Evolutionary conservation across 2,329 filamentous ascomycete genomes (phyloP).

Genomic region (Aureobasidium sp.): DNA sequence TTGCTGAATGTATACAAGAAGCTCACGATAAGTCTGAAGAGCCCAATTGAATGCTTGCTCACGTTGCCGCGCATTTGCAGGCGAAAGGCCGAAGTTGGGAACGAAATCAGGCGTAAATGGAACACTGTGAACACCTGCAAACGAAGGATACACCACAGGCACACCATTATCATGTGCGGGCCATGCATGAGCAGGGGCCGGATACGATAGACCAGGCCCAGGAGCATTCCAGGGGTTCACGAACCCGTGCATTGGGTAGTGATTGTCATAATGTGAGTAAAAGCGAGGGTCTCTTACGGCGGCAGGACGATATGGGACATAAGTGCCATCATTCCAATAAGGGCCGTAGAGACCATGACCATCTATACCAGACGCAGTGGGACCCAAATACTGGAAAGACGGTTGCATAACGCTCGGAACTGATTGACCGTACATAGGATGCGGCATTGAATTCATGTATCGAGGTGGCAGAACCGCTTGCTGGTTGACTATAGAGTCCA

Average conservation of each 20-base stretch:
- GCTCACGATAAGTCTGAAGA: conserved; percentile 42
- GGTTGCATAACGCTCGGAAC: conserved; percentile 55
- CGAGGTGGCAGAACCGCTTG: conserved; percentile 29
- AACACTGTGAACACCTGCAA: background rate
- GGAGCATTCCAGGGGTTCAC: background rate
- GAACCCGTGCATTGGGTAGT: background rate
- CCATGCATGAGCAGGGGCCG: background rate
- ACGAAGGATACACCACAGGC: background rate
- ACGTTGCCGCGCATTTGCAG: conserved; percentile 35
- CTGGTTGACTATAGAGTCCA: conserved; percentile 57
- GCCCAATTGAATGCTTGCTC: conserved; percentile 42
- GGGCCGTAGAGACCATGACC: conserved; percentile 52
- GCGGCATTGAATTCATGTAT: conserved; percentile 17
- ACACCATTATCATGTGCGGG: background rate
- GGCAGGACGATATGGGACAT: conserved; percentile 53
- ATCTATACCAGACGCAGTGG: conserved; percentile 51
- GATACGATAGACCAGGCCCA: background rate
- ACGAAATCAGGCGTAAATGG: background rate
- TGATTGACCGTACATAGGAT: conserved; percentile 34
- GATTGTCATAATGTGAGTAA: conserved; percentile 25
- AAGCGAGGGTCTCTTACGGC: conserved; percentile 48
- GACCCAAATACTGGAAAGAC: conserved; percentile 51
- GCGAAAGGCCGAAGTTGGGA: conserved; percentile 27
- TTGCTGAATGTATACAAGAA: conserved; percentile 42
- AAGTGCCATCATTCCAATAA: conserved; percentile 58